A percentile compares a stretch with the other conserved stretches of the same genome.
These are phyloP conservation scores for Lachancea waltii DNA, from an alignment of 805 yeast species.

Conservation along the genomic window DNA sequence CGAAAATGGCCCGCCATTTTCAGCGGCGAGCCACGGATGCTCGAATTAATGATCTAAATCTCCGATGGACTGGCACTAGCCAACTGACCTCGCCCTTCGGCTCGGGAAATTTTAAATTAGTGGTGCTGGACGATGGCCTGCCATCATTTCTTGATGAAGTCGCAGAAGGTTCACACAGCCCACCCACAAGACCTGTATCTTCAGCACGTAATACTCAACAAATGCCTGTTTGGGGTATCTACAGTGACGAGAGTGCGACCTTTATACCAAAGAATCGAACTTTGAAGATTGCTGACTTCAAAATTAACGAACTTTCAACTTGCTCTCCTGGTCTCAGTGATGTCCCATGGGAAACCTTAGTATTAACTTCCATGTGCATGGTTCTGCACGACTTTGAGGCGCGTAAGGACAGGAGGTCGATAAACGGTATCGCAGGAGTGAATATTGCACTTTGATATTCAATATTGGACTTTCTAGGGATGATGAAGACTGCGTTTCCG, in stretches of 20 bases:
- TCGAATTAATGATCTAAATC: conserved; percentile 24
- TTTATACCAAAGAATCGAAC: conserved; percentile 27
- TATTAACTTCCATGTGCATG: conserved; percentile 31
- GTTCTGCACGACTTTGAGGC: conserved; percentile 29
- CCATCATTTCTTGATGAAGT: conserved; percentile 28
- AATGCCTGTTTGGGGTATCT: conserved; percentile 29
- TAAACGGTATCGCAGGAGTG: not conserved
- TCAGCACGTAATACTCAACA: conserved; percentile 17
- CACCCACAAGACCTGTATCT: conserved; percentile 6
- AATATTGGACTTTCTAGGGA: not conserved
- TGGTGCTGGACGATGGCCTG: conserved; percentile 31
- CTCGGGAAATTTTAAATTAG: conserved; percentile 30
- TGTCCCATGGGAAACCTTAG: conserved; percentile 26
- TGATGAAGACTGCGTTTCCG: too few species aligned
- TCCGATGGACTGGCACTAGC: conserved; percentile 38
- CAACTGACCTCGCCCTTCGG: conserved; percentile 33
- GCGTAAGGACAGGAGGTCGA: conserved; percentile 25
- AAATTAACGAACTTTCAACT: conserved; percentile 17
- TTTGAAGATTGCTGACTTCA: conserved; percentile 20
- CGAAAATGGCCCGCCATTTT: conserved; percentile 30
- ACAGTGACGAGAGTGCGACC: conserved; percentile 23
- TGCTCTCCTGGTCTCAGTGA: conserved; percentile 8
- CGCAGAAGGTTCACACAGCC: conserved; percentile 14
- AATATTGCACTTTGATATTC: not conserved
- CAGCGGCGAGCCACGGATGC: conserved; percentile 33